Conservation (phyloP, 148 eudicot genomes). For the Dysphania ambrosioides region DNA sequence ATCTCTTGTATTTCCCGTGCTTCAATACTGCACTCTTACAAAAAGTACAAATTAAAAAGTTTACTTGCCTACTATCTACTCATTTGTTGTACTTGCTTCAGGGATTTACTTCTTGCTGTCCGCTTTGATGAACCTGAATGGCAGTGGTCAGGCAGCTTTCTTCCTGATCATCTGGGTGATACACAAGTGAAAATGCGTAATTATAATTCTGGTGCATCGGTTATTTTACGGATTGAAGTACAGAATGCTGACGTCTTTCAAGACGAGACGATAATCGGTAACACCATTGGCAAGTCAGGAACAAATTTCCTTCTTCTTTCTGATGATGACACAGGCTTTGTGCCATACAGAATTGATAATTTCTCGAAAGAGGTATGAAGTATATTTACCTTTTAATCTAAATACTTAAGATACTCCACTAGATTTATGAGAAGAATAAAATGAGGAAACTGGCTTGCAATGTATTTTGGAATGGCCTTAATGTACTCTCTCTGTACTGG, state of each 20-base stretch:
- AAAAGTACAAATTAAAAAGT: not conserved
- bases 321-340: slow-evolving; percentile 91
- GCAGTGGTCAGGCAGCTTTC: slow-evolving; percentile 98
- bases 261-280: slow-evolving; percentile 66
- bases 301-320: slow-evolving; percentile 86
- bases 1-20: not conserved
- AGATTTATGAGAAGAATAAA: not conserved
- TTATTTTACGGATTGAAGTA: slow-evolving; percentile 84
- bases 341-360: slow-evolving; percentile 96
- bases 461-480: not conserved
- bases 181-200: slow-evolving; percentile 87
- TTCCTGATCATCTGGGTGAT: slow-evolving; percentile 87
- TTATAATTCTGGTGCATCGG: slow-evolving; percentile 57
- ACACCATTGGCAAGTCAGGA: slow-evolving; percentile 65
- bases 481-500: not conserved
- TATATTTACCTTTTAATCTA: not conserved
- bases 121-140: slow-evolving; percentile 90
- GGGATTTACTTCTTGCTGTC: slow-evolving; percentile 75
- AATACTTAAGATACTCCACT: no score
- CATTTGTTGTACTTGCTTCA: slow-evolving; percentile 27
- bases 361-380: slow-evolving; percentile 78
- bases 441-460: not conserved
- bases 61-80: not conserved
- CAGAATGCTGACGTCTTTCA: slow-evolving; percentile 78
- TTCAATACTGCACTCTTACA: not conserved